These are phyloP conservation scores for Mycosphaerella sp. DNA, from an alignment of 2,329 filamentous ascomycete genomes.

Conservation along the genomic window DNA sequence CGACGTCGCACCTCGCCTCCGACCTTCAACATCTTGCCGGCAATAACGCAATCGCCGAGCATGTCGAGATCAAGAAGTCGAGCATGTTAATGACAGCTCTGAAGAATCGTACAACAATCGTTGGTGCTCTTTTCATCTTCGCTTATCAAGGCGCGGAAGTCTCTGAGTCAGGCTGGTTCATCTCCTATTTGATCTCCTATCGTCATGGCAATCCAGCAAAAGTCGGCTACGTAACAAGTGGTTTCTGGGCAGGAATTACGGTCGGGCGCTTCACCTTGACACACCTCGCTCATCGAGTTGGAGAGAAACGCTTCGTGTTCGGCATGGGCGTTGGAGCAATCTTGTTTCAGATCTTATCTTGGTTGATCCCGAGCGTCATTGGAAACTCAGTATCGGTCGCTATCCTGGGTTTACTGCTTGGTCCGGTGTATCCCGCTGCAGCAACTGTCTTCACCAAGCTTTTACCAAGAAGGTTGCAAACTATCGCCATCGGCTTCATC, in stretches of 20 bases:
- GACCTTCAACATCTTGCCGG: slow-evolving; percentile 42
- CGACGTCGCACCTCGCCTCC: slow-evolving; percentile 39
- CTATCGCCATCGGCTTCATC: slow-evolving; percentile 61
- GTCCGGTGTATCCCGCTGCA: slow-evolving; percentile 72
- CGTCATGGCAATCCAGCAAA: slow-evolving; percentile 62
- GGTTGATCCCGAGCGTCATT: slow-evolving; percentile 44
- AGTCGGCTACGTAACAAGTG: slow-evolving; percentile 74
- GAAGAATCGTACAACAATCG: slow-evolving; percentile 55
- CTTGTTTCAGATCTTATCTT: slow-evolving; percentile 68
- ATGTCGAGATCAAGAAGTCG: slow-evolving; percentile 44
- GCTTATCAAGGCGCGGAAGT: slow-evolving; percentile 82
- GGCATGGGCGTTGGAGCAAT: slow-evolving; percentile 55
- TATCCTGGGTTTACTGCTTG: slow-evolving; percentile 67
- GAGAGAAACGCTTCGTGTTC: slow-evolving; percentile 65
- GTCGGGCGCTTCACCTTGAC: slow-evolving; percentile 60
- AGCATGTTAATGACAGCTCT: slow-evolving; percentile 48
- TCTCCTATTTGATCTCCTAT: slow-evolving; percentile 71
- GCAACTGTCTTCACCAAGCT: slow-evolving; percentile 57
- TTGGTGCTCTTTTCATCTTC: slow-evolving; percentile 77
- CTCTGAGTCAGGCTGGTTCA: slow-evolving; percentile 78
- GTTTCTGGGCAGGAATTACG: slow-evolving; percentile 53
- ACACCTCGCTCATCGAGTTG: slow-evolving; percentile 58
- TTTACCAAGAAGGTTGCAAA: slow-evolving; percentile 54
- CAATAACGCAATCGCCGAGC: slow-evolving; percentile 32
- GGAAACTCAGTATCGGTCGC: slow-evolving; percentile 45